Conservation (phyloP, 352 stramenopile genomes). For the Ophiocytium majus region DNA sequence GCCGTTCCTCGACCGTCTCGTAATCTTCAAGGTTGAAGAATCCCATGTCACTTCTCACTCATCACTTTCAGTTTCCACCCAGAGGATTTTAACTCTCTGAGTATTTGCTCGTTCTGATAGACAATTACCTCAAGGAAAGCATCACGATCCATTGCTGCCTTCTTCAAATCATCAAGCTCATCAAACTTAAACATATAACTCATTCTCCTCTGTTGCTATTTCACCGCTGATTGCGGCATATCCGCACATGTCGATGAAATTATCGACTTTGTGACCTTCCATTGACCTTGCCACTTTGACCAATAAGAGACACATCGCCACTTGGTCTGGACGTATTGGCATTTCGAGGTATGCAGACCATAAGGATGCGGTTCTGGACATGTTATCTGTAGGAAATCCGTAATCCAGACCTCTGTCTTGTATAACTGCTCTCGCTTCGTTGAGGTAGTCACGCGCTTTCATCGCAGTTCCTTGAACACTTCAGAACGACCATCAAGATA, state of each 20-base stretch:
- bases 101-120: no score
- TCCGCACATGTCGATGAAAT: not conserved
- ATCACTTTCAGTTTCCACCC: no score
- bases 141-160: no score
- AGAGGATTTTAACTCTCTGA: no score
- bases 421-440: not conserved
- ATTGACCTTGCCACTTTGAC: not conserved
- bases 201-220: constrained; percentile 6
- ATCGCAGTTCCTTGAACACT: not conserved
- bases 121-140: no score
- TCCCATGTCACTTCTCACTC: no score
- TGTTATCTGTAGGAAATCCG: not conserved
- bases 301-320: not conserved
- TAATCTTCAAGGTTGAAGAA: constrained; percentile 20
- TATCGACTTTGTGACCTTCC: not conserved
- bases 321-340: not conserved
- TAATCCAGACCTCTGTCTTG: not conserved
- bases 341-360: constrained; percentile 4
- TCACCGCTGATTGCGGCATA: not conserved
- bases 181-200: constrained; percentile 13
- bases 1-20: constrained; percentile 5
- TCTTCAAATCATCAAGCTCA: no score
- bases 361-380: constrained; percentile 2
- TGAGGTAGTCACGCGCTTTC: constrained; percentile 6
- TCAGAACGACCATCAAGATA: not conserved